A percentile compares a stretch with the other conserved stretches of the same genome.
Conservation (phyloP, 164 flowering plant species). For the Brasenia schreberi region DNA sequence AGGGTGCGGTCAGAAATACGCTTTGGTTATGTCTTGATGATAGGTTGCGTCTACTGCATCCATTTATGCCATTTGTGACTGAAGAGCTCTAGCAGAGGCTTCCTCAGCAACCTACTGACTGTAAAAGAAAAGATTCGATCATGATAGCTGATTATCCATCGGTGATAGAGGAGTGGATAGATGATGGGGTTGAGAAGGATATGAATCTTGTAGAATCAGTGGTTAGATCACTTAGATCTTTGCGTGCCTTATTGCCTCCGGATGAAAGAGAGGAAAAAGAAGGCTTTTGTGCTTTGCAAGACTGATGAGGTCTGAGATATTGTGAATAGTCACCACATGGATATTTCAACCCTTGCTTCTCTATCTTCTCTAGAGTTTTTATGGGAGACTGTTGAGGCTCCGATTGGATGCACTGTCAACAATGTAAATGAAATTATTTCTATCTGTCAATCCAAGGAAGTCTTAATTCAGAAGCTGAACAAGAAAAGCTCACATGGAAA, state of each 20-base stretch:
- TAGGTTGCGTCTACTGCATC: conserved; percentile 89
- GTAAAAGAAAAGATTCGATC: conserved; percentile 46
- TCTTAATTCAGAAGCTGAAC: conserved; percentile 56
- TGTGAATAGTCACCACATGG: conserved; percentile 34
- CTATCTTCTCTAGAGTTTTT: too few relatives aligned
- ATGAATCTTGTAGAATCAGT: conserved; percentile 66
- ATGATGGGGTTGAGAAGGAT: conserved; percentile 55
- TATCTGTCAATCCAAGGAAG: conserved; percentile 59
- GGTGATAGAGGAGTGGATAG: conserved; percentile 60
- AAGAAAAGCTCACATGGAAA: conserved; percentile 57
- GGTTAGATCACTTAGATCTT: conserved; percentile 64
- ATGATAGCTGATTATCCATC: conserved; percentile 78
- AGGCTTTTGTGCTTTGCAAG: conserved; percentile 62
- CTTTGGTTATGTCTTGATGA: conserved; percentile 88
- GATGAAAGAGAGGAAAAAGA: conserved; percentile 69
- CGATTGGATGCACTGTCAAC: conserved; percentile 51
- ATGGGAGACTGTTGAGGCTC: conserved; percentile 44
- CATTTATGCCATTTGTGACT: conserved; percentile 95
- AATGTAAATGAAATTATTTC: conserved; percentile 65
- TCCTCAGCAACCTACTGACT: conserved; percentile 33
- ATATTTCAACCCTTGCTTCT: conserved; percentile 69
- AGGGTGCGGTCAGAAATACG: conserved; percentile 46
- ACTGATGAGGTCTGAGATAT: conserved; percentile 26
- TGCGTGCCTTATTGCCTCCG: conserved; percentile 37
- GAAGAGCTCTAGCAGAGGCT: conserved; percentile 99